A percentile compares a stretch with the other conserved stretches of the same genome.
Evolutionary conservation across 2,329 filamentous ascomycete species (phyloP).

Genomic region (Venturia pyrina): DNA sequence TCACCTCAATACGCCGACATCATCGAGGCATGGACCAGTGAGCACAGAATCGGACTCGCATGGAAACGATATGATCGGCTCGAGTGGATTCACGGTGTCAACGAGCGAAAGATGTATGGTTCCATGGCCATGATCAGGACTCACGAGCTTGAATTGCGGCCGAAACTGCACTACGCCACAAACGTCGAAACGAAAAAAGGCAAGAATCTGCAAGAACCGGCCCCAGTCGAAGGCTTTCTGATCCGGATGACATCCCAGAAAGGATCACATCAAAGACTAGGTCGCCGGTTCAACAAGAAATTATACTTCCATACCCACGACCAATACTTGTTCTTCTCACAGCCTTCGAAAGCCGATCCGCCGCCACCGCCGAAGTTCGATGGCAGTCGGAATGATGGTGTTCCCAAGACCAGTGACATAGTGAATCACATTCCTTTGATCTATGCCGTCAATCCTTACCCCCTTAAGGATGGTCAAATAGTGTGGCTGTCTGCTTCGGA

Average conservation of each 20-base stretch:
- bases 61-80: slow-evolving; percentile 61
- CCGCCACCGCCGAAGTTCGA: slow-evolving; percentile 49
- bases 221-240: slow-evolving; percentile 56
- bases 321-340: slow-evolving; percentile 52
- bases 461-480: slow-evolving; percentile 42
- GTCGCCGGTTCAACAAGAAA: slow-evolving; percentile 53
- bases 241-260: slow-evolving; percentile 54
- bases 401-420: slow-evolving; percentile 47
- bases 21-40: slow-evolving; percentile 46
- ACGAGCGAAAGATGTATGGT: slow-evolving; percentile 60
- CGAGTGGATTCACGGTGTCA: slow-evolving; percentile 57
- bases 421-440: slow-evolving; percentile 48
- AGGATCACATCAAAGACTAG: slow-evolving; percentile 47
- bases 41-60: slow-evolving; percentile 52
- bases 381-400: slow-evolving; percentile 29
- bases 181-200: slow-evolving; percentile 31
- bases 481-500: slow-evolving; percentile 45
- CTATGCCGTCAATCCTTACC: slow-evolving; percentile 53
- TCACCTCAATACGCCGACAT: slow-evolving; percentile 49
- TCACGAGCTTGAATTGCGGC: slow-evolving; percentile 56
- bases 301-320: slow-evolving; percentile 57
- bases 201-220: slow-evolving; percentile 43
- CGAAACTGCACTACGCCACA: slow-evolving; percentile 55
- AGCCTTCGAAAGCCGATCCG: slow-evolving; percentile 45
- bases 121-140: slow-evolving; percentile 57